phyloP scores from a whole-genome alignment of 768 basidiomycete species.

The Trametes coccinea region DNA sequence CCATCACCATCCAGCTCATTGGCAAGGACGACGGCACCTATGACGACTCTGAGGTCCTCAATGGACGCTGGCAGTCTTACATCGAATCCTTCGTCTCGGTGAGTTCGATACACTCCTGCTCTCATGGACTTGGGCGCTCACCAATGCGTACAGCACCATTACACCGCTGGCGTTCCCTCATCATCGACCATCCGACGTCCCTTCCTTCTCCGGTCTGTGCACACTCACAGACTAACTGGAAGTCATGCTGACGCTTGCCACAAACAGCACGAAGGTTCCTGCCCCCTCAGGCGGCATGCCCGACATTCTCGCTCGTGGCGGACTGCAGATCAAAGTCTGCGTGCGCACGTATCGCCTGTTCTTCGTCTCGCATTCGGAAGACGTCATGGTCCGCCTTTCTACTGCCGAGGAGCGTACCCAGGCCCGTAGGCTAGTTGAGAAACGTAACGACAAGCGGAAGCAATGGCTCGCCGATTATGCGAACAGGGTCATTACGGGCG shows the following conservation, averaged over 20 bases:
- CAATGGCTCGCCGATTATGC: slow-evolving; percentile 32
- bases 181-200: slow-evolving; percentile 47
- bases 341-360: slow-evolving; percentile 80
- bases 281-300: slow-evolving; percentile 33
- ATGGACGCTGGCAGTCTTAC: slow-evolving; percentile 78
- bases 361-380: slow-evolving; percentile 71
- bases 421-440: slow-evolving; percentile 16
- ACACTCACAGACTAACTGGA: slow-evolving; percentile 27
- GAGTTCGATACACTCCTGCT: neutral
- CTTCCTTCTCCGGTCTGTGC: slow-evolving; percentile 64
- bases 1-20: slow-evolving; percentile 71
- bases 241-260: slow-evolving; percentile 3
- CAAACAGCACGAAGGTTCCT: slow-evolving; percentile 35
- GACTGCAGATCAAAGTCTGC: slow-evolving; percentile 83
- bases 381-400: slow-evolving; percentile 54
- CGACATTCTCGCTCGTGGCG: slow-evolving; percentile 40
- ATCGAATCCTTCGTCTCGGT: slow-evolving; percentile 74
- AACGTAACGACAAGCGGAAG: slow-evolving; percentile 20
- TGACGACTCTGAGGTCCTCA: slow-evolving; percentile 75
- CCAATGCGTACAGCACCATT: slow-evolving; percentile 47
- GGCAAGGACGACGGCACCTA: slow-evolving; percentile 77
- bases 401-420: slow-evolving; percentile 42
- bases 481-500: slow-evolving; percentile 1
- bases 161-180: slow-evolving; percentile 53
- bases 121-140: neutral